Evolutionary conservation across 257 asterid genomes (phyloP), one percentile per base, ranked within the genome.

Genomic region (Prunella vulgaris): DNA sequence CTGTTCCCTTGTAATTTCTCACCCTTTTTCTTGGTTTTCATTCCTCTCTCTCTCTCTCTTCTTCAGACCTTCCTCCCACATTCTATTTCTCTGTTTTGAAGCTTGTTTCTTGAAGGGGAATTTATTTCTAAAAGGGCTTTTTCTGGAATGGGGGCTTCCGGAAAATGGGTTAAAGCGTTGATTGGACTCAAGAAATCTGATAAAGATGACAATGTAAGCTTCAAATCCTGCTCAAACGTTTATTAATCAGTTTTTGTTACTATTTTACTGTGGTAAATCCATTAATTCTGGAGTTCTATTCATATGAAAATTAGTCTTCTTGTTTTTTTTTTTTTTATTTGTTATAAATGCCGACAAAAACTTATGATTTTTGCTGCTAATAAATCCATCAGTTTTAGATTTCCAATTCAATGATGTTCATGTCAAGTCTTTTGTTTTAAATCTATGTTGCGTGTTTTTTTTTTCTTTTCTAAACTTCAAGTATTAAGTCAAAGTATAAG

Each of bases 161-260:
- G 91, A 56, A 92, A 86, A 77, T 92, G 98, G 98, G 88, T 92
- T 27, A 92, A 90, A 78, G 85, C 91, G 9, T 56, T 92, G 78
- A 83, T 88, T 46, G 97, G 98, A 17, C 75, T 81, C 76, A 92
- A 85, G 85, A 92, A 92, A 69, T 66, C 81, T 28, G 95, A 92
- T 60, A 92, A 84, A 75, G 95, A 92, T 20, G 91, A 86, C 52
- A 67, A 76, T 71, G 98, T 90, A 82, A 83, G 95, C 87, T 72
- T 71, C 32, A 24, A 63, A 18, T n/a, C 46, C 42, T 44, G 0
- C 3, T 42, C 24, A 7, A 13, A 14, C 63, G 71, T 54, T 37
- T 70, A 64, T 24, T 46, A 21, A 24, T 28, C 30, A 1, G 72
- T 72, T 38, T 66, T 5, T 65, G 51, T 18, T 65, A 4, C 54